phyloP scores from a whole-genome alignment of 805 yeast genomes.

The Cyberlindnera japonica region DNA sequence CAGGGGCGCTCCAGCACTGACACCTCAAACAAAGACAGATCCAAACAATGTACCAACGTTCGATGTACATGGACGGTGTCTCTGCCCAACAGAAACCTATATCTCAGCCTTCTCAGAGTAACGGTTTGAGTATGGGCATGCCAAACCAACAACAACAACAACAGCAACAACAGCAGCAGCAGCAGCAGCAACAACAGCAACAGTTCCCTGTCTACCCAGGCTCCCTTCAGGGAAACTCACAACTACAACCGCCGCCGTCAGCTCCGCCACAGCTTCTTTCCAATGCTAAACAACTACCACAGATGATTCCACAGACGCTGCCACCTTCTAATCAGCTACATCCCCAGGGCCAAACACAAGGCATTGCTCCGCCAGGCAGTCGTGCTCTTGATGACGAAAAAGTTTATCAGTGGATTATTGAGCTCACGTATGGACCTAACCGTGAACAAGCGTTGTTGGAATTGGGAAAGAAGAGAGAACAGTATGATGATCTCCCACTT shows the following conservation, averaged over 20 bases:
- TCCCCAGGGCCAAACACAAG: slow-evolving; percentile 14
- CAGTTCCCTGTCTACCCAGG: slow-evolving; percentile 19
- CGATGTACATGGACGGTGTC: slow-evolving; percentile 19
- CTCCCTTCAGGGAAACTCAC: slow-evolving; percentile 3
- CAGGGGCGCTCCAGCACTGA: not conserved
- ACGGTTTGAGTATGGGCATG: slow-evolving; percentile 1
- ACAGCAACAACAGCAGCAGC: slow-evolving; percentile 19
- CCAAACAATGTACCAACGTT: slow-evolving; percentile 16
- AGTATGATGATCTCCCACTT: slow-evolving; percentile 88
- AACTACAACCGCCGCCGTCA: slow-evolving; percentile 12
- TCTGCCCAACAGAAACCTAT: slow-evolving; percentile 9
- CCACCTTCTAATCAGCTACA: slow-evolving; percentile 10
- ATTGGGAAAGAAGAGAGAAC: slow-evolving; percentile 90
- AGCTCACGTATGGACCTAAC: slow-evolving; percentile 83
- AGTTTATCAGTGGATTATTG: slow-evolving; percentile 86
- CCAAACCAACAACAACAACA: slow-evolving; percentile 15
- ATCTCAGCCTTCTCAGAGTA: slow-evolving; percentile 8
- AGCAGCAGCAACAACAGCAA: slow-evolving; percentile 16
- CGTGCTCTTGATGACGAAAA: slow-evolving; percentile 70
- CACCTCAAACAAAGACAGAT: not conserved
- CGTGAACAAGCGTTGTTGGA: slow-evolving; percentile 91
- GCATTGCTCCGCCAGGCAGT: not conserved
- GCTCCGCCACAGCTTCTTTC: slow-evolving; percentile 9
- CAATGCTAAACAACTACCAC: slow-evolving; percentile 11
- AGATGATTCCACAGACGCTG: slow-evolving; percentile 10